Evolutionary conservation across 352 stramenopile genomes (phyloP).

Genomic region (Pythium coloratum): DNA sequence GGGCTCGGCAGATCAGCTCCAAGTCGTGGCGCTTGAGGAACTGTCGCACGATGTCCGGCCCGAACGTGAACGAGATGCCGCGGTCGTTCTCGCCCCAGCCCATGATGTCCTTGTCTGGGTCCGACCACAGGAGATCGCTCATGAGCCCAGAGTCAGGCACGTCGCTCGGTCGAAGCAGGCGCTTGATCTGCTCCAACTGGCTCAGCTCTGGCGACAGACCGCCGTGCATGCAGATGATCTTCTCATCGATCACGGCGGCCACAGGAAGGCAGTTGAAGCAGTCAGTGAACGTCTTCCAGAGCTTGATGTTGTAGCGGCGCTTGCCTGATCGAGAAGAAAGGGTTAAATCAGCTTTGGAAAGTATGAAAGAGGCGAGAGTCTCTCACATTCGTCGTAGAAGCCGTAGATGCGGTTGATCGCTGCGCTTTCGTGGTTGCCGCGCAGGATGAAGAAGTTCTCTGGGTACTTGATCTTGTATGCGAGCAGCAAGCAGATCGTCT

Average conservation of each 20-base stretch:
- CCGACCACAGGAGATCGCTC: constrained; percentile 96
- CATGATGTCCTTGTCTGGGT: constrained; percentile 98
- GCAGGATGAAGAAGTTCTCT: constrained; percentile 83
- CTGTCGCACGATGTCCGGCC: constrained; percentile 97
- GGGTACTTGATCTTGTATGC: constrained; percentile 90
- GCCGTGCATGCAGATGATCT: constrained; percentile 99
- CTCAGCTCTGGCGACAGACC: constrained; percentile 94
- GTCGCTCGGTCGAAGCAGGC: constrained; percentile 91
- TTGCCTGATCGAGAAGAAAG: constrained; percentile 47
- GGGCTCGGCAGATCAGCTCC: constrained; percentile 85
- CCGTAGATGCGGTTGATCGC: constrained; percentile 87
- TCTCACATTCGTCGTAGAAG: constrained; percentile 75
- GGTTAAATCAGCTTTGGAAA: background rate
- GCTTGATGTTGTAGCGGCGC: constrained; percentile 95
- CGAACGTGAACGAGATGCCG: constrained; percentile 98
- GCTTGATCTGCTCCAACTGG: constrained; percentile 94
- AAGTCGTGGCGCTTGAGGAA: constrained; percentile 97
- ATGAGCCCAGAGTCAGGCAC: constrained; percentile 94
- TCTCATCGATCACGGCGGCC: constrained; percentile 98
- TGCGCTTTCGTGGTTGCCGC: constrained; percentile 78
- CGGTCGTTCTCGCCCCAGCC: constrained; percentile 99
- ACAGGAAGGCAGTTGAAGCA: constrained; percentile 91
- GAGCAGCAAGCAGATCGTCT: constrained; percentile 82
- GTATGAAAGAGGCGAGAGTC: background rate
- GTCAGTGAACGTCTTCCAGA: constrained; percentile 98